A percentile compares a stretch with the other conserved stretches of the same genome.
Conservation (phyloP, 1,284 basidiomycete species). For the Cryptococcus sp. region DNA sequence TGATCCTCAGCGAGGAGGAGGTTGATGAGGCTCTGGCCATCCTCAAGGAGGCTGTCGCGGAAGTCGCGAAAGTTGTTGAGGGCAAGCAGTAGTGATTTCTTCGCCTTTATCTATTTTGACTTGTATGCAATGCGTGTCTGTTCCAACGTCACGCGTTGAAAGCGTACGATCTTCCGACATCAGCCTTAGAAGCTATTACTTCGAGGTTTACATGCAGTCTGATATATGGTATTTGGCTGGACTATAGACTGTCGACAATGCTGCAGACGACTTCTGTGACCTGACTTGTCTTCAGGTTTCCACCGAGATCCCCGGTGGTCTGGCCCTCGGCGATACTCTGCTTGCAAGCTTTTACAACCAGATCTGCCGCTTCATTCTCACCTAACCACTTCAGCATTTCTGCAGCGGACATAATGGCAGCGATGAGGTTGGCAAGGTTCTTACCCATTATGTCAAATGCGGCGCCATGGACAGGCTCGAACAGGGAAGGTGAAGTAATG, state of each 20-base stretch:
- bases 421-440: slow-evolving; percentile 46
- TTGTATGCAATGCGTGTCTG: no score
- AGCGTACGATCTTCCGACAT: no score
- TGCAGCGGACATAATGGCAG: slow-evolving; percentile 61
- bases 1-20: slow-evolving; percentile 64
- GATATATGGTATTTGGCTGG: no score
- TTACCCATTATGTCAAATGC: slow-evolving; percentile 16
- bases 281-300: slow-evolving; percentile 20
- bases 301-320: slow-evolving; percentile 30
- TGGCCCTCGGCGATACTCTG: slow-evolving; percentile 25
- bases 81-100: slow-evolving; percentile 3
- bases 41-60: slow-evolving; percentile 56
- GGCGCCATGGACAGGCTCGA: slow-evolving; percentile 20
- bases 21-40: slow-evolving; percentile 60
- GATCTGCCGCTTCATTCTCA: slow-evolving; percentile 57
- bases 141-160: no score
- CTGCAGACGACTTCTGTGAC: slow-evolving; percentile 23
- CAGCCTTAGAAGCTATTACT: no score
- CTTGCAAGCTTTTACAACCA: slow-evolving; percentile 59
- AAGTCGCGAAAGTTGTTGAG: slow-evolving; percentile 10
- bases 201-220: no score
- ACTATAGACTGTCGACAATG: no score
- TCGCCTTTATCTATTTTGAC: neutral
- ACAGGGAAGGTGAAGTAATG: slow-evolving; percentile 56
- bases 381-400: slow-evolving; percentile 62